Evolutionary conservation across 2,329 filamentous ascomycete species (phyloP), one percentile per base, ranked within the genome.

Genomic region (Fusarium phyllophilum): DNA sequence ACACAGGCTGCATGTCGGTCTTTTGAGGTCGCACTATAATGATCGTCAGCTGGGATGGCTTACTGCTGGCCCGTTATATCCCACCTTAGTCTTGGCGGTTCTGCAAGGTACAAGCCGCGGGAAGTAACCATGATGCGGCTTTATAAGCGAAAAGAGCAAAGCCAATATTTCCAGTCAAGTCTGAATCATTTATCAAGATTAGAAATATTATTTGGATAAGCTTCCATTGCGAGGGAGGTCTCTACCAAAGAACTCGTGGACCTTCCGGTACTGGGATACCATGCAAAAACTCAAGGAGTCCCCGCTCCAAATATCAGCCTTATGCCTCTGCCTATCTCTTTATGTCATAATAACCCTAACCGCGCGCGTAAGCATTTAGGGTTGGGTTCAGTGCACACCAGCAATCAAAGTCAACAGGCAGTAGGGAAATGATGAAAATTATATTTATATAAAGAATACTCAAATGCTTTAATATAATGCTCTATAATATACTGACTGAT

Each of bases 101-200:
- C 44, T 10, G 44, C 24, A 46, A 7, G 44, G 44, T 29, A 46
- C 44, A 46, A 22, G 44, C 18, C 14, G n/a, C 44, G 24, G 5
- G 24, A 46, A 20, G 44, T 10, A 5, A 20, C 44, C 24, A 46
- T 46, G 12, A 29, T 46, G 24, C 4, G 29, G 44, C 44, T 46
- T 46, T 18, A 14, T 4, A 20, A 9, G 8, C 24, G 18, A 12
- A 46, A 18, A 14, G 1, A 29, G 24, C 18, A 12, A 20, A 20
- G 2, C 12, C 24, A 20, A 14, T 26, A 20, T 7, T 46, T 46
- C 4, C 12, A 26, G 18, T 46, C 12, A 29, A 26, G 8, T 20
- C 18, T 29, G 18, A 10, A 4, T 4, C 13, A 46, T 10, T 0
- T 26, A 14, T 14, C 8, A 0, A 22, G 5, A 8, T 14, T 8